Evolutionary conservation across 306 rosid species (phyloP).

Genomic region (Pueraria montana): DNA sequence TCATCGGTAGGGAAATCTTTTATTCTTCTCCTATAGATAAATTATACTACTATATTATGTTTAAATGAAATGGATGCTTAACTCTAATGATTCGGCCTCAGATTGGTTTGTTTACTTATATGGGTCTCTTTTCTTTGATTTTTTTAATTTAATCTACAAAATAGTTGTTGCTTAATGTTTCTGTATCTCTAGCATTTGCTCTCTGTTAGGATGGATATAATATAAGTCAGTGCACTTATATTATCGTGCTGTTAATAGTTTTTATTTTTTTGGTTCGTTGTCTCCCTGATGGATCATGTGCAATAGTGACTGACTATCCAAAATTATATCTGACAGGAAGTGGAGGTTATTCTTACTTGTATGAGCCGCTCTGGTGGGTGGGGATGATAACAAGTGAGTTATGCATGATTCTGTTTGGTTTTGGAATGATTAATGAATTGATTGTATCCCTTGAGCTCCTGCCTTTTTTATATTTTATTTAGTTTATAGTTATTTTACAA

Average conservation of each 20-base stretch:
- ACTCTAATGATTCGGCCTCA: not conserved
- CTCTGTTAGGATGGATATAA: conserved; percentile 12
- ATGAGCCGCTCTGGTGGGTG: conserved; percentile 99
- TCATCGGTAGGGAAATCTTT: conserved; percentile 16
- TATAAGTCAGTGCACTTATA: conserved; percentile 19
- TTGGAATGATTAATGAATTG: conserved; percentile 12
- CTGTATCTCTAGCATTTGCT: conserved; percentile 13
- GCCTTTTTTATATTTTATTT: not conserved
- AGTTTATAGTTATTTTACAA: conserved; percentile 13
- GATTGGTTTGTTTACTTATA: not conserved
- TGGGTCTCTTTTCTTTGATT: not conserved
- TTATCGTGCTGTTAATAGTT: conserved; percentile 17
- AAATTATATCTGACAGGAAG: conserved; percentile 68
- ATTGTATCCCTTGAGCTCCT: conserved; percentile 11
- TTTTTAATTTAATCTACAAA: not conserved
- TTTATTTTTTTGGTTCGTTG: conserved; percentile 26
- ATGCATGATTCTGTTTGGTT: conserved; percentile 37
- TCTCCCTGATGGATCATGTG: not conserved
- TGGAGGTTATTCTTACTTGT: conserved; percentile 98
- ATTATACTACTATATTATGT: not conserved
- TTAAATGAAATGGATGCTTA: conserved; percentile 7
- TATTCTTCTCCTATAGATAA: not conserved
- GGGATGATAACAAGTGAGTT: conserved; percentile 99
- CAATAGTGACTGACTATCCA: conserved; percentile 45
- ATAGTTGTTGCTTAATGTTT: not conserved